Percentiles rank a stretch among this genome's conserved stretches.
phyloP scores from a whole-genome alignment of 1,139 yeast genomes.

The Debaryomyces coudertii region DNA sequence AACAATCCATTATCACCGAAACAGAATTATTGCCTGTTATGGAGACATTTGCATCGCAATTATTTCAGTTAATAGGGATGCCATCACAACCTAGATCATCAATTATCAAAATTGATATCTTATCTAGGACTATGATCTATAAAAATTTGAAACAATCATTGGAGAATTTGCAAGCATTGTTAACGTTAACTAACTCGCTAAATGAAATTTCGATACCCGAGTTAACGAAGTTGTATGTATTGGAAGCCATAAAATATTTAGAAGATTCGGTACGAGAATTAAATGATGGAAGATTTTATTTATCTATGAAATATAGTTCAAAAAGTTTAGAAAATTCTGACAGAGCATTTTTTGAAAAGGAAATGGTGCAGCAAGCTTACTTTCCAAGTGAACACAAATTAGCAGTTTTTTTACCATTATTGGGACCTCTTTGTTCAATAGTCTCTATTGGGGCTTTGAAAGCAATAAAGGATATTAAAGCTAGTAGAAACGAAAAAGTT shows the following conservation, averaged over 20 bases:
- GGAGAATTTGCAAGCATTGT: slow-evolving; percentile 69
- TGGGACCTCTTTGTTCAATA: slow-evolving; percentile 86
- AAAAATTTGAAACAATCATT: slow-evolving; percentile 54
- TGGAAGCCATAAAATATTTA: slow-evolving; percentile 41
- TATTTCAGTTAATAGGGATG: slow-evolving; percentile 73
- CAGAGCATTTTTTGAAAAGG: slow-evolving; percentile 85
- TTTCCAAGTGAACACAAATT: slow-evolving; percentile 94
- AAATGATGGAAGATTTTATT: slow-evolving; percentile 38
- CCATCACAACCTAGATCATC: slow-evolving; percentile 59
- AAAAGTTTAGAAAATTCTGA: slow-evolving; percentile 61
- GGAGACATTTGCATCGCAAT: slow-evolving; percentile 74
- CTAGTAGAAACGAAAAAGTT: slow-evolving; percentile 18
- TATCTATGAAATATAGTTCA: slow-evolving; percentile 58
- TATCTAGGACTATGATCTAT: slow-evolving; percentile 59
- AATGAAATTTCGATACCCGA: slow-evolving; percentile 83
- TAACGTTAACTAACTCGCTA: slow-evolving; percentile 66
- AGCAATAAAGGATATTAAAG: slow-evolving; percentile 27
- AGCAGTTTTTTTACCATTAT: slow-evolving; percentile 86
- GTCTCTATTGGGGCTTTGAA: slow-evolving; percentile 56
- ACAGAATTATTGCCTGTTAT: slow-evolving; percentile 59
- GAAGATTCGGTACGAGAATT: slow-evolving; percentile 33
- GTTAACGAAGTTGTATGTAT: slow-evolving; percentile 53
- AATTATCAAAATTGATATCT: slow-evolving; percentile 62
- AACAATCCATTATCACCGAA: slow-evolving; percentile 33
- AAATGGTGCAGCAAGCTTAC: slow-evolving; percentile 92